Base-by-base conservation (phyloP, 805 yeast genomes). In the Kazachstania africana region DNA sequence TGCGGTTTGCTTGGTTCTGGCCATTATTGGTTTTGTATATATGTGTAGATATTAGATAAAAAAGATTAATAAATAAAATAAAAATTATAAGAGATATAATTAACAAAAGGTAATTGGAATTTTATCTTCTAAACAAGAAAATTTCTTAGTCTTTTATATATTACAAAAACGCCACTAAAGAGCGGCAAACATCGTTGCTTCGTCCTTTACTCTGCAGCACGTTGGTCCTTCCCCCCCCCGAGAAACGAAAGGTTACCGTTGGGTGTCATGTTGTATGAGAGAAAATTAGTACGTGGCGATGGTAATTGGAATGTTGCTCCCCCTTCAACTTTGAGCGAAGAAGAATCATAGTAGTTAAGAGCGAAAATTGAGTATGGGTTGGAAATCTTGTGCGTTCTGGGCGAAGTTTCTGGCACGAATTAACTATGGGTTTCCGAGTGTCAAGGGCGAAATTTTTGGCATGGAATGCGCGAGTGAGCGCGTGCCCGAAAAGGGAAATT, bases 1-100 rank as follows among this genome's bases (percentile, higher is more conserved):
- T 54, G 93, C 91, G 46, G 93, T 80, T 74, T 80, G 93, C 63
- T 80, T 80, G 43, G 93, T 80, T 80, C 91, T 80, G 55, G 93
- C 93, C 93, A 80, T 80, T 59, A 42, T 44, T 33, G 48, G 29
- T 6, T 20, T 12, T 33, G 16, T 21, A 23, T 23, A 13, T 23
- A n/a, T 23, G 13, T 25, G 12, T 27, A 16, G 19, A 26, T 14
- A 16, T 27, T 29, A 14, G 21, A 8, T 21, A 27, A 19, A 8
- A 8, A 19, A 19, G 8, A 14, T 12, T 6, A 13, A 13, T 6
- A 13, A 26, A 10, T 8, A 18, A 32, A 26, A 31, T 4, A 19
- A 19, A 5, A 30, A 30, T 16, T n/a, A 12, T 6, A 12, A 19
- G n/a, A 25, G 16, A 30, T 19, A 20, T 15, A 22, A 22, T 5